Percentiles rank a stretch among this genome's conserved stretches.
Conservation (phyloP, 768 basidiomycete species). For the Botryobasidium botryosum region DNA sequence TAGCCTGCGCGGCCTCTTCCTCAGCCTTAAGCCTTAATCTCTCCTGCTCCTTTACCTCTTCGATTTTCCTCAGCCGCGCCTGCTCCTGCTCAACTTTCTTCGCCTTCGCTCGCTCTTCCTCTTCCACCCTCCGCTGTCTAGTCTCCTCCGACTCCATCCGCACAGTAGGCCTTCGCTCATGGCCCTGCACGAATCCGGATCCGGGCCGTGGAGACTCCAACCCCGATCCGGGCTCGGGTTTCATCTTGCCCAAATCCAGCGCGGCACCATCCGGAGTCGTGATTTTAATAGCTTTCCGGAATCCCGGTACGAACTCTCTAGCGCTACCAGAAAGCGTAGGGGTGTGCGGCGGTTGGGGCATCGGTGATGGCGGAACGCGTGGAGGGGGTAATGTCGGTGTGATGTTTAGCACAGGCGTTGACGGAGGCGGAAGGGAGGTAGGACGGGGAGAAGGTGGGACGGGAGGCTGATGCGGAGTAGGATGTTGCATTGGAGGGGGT, state of each 20-base stretch:
- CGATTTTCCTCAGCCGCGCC: constrained; percentile 1
- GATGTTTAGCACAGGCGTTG: constrained; percentile 20
- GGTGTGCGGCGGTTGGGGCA: background rate
- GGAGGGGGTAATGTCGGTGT: background rate
- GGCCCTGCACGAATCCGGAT: constrained; percentile 27
- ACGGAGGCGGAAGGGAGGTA: constrained; percentile 46
- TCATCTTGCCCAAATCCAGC: constrained; percentile 40
- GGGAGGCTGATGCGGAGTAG: constrained; percentile 21
- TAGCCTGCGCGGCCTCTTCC: constrained; percentile 20
- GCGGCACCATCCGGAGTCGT: constrained; percentile 43
- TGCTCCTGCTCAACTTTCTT: constrained; percentile 23
- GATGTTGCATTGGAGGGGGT: constrained; percentile 39
- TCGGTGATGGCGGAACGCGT: background rate
- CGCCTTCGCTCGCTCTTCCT: constrained; percentile 24
- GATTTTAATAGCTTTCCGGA: constrained; percentile 29
- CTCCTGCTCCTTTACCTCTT: constrained; percentile 1
- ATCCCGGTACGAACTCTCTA: constrained; percentile 46
- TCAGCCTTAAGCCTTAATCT: constrained; percentile 18
- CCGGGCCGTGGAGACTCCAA: no score
- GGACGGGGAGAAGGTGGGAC: constrained; percentile 35
- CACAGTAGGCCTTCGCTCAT: constrained; percentile 25
- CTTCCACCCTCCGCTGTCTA: background rate
- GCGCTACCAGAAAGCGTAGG: constrained; percentile 42
- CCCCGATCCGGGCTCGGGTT: no score
- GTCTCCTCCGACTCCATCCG: constrained; percentile 5